phyloP scores from a whole-genome alignment of 2,329 filamentous ascomycete species.

The Cordyceps javanica region DNA sequence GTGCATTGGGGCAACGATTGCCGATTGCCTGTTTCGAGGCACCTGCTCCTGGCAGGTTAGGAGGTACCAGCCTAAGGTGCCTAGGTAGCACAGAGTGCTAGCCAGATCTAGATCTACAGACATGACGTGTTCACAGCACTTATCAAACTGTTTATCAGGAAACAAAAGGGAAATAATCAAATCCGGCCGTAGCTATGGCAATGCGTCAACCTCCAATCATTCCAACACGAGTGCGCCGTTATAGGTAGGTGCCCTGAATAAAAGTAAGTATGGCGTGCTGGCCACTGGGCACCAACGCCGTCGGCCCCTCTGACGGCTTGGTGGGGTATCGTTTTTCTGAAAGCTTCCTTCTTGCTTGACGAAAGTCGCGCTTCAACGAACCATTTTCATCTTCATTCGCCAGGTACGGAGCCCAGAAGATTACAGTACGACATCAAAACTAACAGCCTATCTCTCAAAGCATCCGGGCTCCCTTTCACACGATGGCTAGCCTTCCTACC shows the following conservation, averaged over 20 bases:
- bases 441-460: background rate
- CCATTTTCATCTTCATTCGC: background rate
- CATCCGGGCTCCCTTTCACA: constrained; percentile 11
- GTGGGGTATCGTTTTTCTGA: constrained; percentile 12
- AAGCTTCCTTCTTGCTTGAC: background rate
- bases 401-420: background rate
- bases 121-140: too few relatives aligned
- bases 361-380: constrained; percentile 6
- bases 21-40: background rate
- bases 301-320: constrained; percentile 9
- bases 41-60: too few relatives aligned
- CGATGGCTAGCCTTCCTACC: constrained; percentile 49
- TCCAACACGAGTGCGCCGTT: background rate
- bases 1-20: too few relatives aligned
- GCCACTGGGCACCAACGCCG: background rate
- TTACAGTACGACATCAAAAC: background rate
- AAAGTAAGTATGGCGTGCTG: constrained; percentile 4
- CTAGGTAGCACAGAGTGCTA: background rate
- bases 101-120: background rate
- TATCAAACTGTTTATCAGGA: too few relatives aligned
- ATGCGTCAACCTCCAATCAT: background rate
- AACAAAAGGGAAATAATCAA: background rate
- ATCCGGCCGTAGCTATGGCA: background rate
- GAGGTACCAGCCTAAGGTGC: too few relatives aligned
- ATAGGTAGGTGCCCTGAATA: background rate